A percentile compares a stretch with the other conserved stretches of the same genome.
These are phyloP conservation scores for Suhomyces prunicola DNA, from an alignment of 805 yeast species.

Conservation along the genomic window DNA sequence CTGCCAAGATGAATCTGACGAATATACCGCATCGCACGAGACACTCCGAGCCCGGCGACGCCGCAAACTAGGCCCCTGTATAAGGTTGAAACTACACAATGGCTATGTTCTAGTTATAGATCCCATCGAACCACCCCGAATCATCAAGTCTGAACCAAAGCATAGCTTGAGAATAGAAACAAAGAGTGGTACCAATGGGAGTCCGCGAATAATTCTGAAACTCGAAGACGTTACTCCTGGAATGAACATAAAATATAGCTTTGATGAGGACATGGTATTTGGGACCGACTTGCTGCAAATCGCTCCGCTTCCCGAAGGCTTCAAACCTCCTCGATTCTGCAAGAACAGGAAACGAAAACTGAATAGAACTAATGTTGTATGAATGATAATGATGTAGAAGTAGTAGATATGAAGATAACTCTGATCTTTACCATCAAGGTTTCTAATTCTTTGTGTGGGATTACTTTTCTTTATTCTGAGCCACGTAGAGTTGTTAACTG, in stretches of 20 bases:
- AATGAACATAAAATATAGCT: background rate
- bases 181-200: background rate
- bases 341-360: background rate
- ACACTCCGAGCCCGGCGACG: slow-evolving; percentile 21
- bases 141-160: slow-evolving; percentile 5
- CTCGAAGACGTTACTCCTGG: background rate
- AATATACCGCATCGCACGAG: slow-evolving; percentile 22
- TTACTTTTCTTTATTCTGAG: no score
- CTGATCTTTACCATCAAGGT: no score
- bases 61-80: slow-evolving; percentile 31
- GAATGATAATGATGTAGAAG: background rate
- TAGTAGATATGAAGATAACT: no score
- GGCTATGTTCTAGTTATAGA: slow-evolving; percentile 39
- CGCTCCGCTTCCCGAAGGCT: background rate
- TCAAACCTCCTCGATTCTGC: background rate
- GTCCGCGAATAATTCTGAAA: background rate
- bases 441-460: no score
- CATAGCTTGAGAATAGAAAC: no score
- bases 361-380: background rate
- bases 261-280: background rate
- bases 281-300: background rate
- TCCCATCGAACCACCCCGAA: slow-evolving; percentile 30
- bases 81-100: slow-evolving; percentile 34
- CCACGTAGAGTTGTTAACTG: no score
- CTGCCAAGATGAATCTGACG: slow-evolving; percentile 20